Base-by-base conservation (phyloP, 2,329 filamentous ascomycete species). In the Pleoardoris graminearum region DNA sequence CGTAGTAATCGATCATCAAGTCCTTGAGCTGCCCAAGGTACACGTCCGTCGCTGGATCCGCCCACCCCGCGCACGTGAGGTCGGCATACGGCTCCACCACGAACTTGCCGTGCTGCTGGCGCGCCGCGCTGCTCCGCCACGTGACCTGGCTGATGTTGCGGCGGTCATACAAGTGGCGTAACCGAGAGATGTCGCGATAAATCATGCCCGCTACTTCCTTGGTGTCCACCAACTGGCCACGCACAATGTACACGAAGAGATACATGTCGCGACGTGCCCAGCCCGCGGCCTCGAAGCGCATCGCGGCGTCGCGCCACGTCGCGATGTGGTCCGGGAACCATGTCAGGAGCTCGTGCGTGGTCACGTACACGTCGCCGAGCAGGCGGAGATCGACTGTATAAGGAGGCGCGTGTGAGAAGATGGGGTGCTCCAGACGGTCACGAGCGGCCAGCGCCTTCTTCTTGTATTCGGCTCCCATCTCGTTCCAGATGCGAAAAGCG, bases 1-100 rank as follows among this genome's bases (percentile, higher is more conserved):
- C 43, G 17, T 46, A 46, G 21, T 46, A 47, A 22, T 47, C 30
- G n/a, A n/a, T n/a, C 8, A 46, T 35, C 19, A 25, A 17, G 10
- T 21, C 35, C 3, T 17, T 17, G 7, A 8, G 7, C 19, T 5
- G 7, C 5, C n/a, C 10, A 11, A 12, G 3, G 35, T 2, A 7
- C 10, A 7, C 12, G 16, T 23, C n/a, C 21, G 7, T 12, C 11
- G 8, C 8, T 4, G 37, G 37, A 10, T 23, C 37, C 22, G 12
- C 7, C 21, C 21, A 39, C 7, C 23, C 23, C 1, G 19, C 37
- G 10, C 19, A 23, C 2, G 37, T 25, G 1, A 39, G 12, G 22
- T 39, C 37, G 7, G 19, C 7, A 25, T 39, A 39, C 12, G 37
- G 37, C 1, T 4, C 7, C n/a, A n/a, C n/a, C n/a, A n/a, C n/a